phyloP scores from a whole-genome alignment of 768 basidiomycete genomes.

The Piloderma croceum region DNA sequence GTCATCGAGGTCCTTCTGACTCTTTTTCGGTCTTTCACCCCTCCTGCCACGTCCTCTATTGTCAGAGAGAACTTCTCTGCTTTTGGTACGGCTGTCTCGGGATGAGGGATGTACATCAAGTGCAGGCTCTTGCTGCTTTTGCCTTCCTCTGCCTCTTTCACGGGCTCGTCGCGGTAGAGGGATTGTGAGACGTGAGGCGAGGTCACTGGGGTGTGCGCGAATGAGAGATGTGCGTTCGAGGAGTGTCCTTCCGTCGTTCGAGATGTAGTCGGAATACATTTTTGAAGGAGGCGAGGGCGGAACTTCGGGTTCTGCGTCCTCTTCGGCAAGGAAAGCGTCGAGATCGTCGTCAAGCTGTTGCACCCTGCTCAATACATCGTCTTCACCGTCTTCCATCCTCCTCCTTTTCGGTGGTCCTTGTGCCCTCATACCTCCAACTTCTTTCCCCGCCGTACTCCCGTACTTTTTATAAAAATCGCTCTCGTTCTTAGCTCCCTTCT shows the following conservation, averaged over 20 bases:
- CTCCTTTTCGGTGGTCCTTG: constrained; percentile 30
- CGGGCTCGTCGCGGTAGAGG: constrained; percentile 40
- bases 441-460: constrained; percentile 60
- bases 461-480: constrained; percentile 80
- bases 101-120: constrained; percentile 9
- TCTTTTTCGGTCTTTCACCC: constrained; percentile 43
- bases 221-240: constrained; percentile 51
- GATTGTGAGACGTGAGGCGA: constrained; percentile 43
- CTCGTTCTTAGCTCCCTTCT: constrained; percentile 63
- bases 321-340: constrained; percentile 60
- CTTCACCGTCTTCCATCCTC: constrained; percentile 31
- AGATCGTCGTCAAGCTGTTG: constrained; percentile 63
- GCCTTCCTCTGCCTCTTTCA: constrained; percentile 18
- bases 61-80: constrained; percentile 6
- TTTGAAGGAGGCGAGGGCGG: constrained; percentile 53
- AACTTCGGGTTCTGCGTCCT: constrained; percentile 18
- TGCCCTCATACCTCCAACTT: constrained; percentile 36
- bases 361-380: constrained; percentile 32
- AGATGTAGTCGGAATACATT: constrained; percentile 64
- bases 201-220: constrained; percentile 33
- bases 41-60: constrained; percentile 27
- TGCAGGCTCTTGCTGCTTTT: constrained; percentile 15
- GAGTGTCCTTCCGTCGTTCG: constrained; percentile 43
- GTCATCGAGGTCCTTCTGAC: constrained; percentile 74
- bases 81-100: constrained; percentile 16